These are phyloP conservation scores for Lithospermum erythrorhizon DNA, from an alignment of 257 asterid genomes.

Conservation along the genomic window DNA sequence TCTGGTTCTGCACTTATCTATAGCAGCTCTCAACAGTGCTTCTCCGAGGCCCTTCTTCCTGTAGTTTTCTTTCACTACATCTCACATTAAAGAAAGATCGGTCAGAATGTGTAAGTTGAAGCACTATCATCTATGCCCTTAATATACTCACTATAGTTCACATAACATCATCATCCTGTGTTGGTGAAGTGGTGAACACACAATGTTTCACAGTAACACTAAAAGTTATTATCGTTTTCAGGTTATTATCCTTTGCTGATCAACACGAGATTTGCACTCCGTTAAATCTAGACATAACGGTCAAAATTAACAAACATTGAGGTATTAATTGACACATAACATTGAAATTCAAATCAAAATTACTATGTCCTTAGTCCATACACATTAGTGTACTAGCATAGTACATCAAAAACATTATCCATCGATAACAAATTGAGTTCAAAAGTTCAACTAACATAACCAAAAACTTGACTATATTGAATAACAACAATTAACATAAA, in stretches of 20 bases:
- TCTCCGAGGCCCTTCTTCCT: conserved; percentile 72
- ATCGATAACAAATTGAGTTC: too few species aligned
- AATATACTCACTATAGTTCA: not conserved
- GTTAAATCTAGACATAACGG: too few species aligned
- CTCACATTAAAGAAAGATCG: conserved; percentile 6
- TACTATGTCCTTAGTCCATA: too few species aligned
- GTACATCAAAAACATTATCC: too few species aligned
- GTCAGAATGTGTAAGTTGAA: not conserved
- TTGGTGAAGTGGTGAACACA: not conserved
- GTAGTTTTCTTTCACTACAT: conserved; percentile 55
- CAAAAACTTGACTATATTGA: too few species aligned
- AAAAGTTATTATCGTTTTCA: not conserved
- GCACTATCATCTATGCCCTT: not conserved
- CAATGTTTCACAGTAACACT: not conserved
- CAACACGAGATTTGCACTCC: not conserved
- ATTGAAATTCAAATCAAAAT: too few species aligned
- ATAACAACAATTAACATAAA: too few species aligned
- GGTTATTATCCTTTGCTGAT: not conserved
- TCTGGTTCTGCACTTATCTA: conserved; percentile 61
- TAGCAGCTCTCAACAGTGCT: conserved; percentile 59
- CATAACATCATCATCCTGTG: not conserved
- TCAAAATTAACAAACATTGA: too few species aligned
- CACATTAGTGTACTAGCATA: too few species aligned
- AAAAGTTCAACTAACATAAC: too few species aligned
- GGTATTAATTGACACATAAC: too few species aligned